Evolutionary conservation across 2,329 filamentous ascomycete species (phyloP), one percentile per base, ranked within the genome.

Genomic region (Clarireedia paspali): DNA sequence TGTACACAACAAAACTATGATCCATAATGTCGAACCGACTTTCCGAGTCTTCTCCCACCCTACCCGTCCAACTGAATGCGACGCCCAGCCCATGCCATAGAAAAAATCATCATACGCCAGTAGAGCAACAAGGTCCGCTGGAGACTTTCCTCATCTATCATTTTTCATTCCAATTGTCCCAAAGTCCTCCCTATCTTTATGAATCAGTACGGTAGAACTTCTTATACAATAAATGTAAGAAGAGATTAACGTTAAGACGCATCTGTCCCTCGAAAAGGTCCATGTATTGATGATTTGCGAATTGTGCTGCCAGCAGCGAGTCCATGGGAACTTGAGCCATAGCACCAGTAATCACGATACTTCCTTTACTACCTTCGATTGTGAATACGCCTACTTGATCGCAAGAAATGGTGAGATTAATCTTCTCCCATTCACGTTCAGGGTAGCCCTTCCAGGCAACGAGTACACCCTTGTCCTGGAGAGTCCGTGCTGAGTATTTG

Each of bases 211-310:
- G 77, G 70, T 99, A 99, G 73, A 99, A 99, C 79, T 99, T 99
- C 82, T 95, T 95, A 78, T 97, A 97, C 64, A 99, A 82, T 72
- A 97, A 77, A 79, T 99, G 94, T 77, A 99, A 78, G 74, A 99
- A 83, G 68, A 99, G 73, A 75, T 99, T 99, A 67, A 99, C 94
- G 72, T 97, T 97, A 68, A 99, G 81, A 73, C 88, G 86, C 69
- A 96, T 78, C 61, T 80, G 82, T 54, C 86, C 85, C 70, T 95
- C 90, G 67, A 99, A 99, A 59, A 97, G 78, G 67, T 89, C 91
- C 83, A 97, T 91, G 71, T 95, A 96, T 73, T 96, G 91, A 66
- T 91, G 89, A 64, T 94, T 91, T 73, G 97, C 94, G 70, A 96
- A 99, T 73, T 99, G 95, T 51, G 94, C 92, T 74, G 96, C 91